These are phyloP conservation scores for Diaporthe ampelina DNA, from an alignment of 2,329 filamentous ascomycete genomes.

Conservation along the genomic window DNA sequence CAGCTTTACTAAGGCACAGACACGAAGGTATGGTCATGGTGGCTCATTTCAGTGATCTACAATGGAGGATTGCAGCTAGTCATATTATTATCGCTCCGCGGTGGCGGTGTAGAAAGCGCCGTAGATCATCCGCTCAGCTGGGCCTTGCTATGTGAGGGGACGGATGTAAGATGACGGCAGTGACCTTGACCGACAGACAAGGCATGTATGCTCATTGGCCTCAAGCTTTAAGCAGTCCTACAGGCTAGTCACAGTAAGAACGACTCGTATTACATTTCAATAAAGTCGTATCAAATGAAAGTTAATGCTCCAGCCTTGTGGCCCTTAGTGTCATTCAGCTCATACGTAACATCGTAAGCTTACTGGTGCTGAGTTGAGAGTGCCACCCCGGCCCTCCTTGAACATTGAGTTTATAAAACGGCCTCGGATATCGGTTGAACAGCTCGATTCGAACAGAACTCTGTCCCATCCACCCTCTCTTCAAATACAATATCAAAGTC, in stretches of 20 bases:
- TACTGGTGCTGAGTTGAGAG: background rate
- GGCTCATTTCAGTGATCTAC: background rate
- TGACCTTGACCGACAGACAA: background rate
- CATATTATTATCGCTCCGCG: background rate
- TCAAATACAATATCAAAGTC: background rate
- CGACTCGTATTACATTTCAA: background rate
- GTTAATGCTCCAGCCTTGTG: background rate
- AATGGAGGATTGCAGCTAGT: background rate
- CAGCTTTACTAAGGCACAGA: too few relatives aligned
- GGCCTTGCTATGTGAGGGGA: background rate
- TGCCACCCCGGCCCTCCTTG: too few relatives aligned
- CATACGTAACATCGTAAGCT: slow-evolving; percentile 2
- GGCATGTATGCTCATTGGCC: background rate
- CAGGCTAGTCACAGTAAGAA: background rate
- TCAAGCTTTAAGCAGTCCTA: background rate
- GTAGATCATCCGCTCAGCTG: background rate
- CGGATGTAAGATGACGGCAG: background rate
- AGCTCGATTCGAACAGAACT: background rate
- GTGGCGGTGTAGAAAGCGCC: background rate
- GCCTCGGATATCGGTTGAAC: background rate
- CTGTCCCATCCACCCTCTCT: too few relatives aligned
- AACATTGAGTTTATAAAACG: background rate
- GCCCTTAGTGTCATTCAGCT: background rate
- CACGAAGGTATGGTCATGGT: background rate
- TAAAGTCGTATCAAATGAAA: background rate